Base-by-base conservation (phyloP, 768 basidiomycete species). In the Suillus hirtellus region DNA sequence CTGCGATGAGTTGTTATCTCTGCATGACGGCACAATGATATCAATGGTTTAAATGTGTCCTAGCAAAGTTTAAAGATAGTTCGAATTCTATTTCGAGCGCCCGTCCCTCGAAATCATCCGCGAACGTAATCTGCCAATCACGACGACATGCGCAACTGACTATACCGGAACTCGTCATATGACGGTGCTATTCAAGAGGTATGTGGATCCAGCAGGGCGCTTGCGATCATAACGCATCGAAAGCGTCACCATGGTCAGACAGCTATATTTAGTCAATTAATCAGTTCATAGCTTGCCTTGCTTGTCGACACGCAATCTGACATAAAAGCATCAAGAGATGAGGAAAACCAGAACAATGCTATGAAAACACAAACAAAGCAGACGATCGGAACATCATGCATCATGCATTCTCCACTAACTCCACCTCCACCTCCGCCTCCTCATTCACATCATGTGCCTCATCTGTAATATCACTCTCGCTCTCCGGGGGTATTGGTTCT, bases 391-490 rank as follows among this genome's bases (percentile, higher is more conserved):
- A 21, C 24, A 31, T 60, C 31, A 60, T 31, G 21, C 24, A 31
- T 60, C 31, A 60, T 31, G 21, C 2, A 14, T 21, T 14, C 62
- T 65, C 66, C 64, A 60, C 49, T 2, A 52, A 52, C 31, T 31
- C 67, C 65, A 64, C 66, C 68, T 59, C 59, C 69, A 46, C 46
- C 31, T 49, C 59, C 65, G 42, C 46, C 21, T 49, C 58, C 31
- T 73, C 69, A 67, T 75, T 59, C 40, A 61, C 66, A 58, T 61
- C 72, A 61, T 53, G 64, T 50, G 59, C 70, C 60, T 76, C 73
- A 47, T 76, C 75, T 65, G 73, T 72, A 68, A 75, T 76, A 71
- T 76, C 73, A 66, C 75, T 72, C 62, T 73, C 72, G 60, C 67
- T 75, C 64, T 75, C 73, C 61, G 73, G 73, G 0, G 71, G 73